These are phyloP conservation scores for Ceratobasidium sp. DNA, from an alignment of 1,284 basidiomycete species.

Conservation along the genomic window DNA sequence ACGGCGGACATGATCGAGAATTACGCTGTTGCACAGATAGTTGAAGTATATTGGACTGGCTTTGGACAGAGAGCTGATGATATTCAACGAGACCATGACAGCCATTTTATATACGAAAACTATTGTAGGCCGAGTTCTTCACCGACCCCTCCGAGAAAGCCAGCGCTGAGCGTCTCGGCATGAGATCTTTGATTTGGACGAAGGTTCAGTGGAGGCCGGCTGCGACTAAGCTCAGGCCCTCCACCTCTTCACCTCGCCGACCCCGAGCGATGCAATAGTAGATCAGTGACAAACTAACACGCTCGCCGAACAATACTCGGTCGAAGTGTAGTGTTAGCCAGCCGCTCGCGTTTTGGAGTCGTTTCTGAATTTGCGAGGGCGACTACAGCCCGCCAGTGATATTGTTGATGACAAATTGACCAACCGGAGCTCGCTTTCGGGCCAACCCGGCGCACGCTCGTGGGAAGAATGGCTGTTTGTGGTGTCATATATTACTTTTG, in stretches of 20 bases:
- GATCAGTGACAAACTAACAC: neutral
- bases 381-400: neutral
- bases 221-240: neutral
- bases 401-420: neutral
- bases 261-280: neutral
- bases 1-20: neutral
- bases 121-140: neutral
- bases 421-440: neutral
- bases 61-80: neutral
- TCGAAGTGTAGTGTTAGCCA: neutral
- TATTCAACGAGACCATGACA: neutral
- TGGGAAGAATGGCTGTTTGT: neutral
- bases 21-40: neutral
- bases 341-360: neutral
- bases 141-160: neutral
- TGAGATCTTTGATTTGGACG: neutral
- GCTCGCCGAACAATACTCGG: neutral
- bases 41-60: neutral
- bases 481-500: neutral
- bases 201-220: no score
- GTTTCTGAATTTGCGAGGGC: constrained; percentile 10
- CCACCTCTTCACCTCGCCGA: neutral
- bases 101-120: neutral
- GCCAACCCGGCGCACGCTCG: neutral
- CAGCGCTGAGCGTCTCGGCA: constrained; percentile 5